These are phyloP conservation scores for Myriosclerotinia duriaeana DNA, from an alignment of 2,329 filamentous ascomycete species.

Conservation along the genomic window DNA sequence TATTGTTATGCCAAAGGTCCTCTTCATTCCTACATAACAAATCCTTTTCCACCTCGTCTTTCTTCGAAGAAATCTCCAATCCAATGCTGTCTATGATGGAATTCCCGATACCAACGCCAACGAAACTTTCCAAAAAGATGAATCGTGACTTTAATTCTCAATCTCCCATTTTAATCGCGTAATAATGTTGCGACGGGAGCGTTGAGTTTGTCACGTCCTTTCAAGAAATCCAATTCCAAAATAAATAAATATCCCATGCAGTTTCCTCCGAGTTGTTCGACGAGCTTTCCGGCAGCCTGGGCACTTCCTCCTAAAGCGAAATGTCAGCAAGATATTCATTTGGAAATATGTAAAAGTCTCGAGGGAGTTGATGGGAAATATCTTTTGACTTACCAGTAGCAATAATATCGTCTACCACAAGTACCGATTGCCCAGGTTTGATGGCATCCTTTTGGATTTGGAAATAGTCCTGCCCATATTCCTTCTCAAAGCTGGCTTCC, in stretches of 20 bases:
- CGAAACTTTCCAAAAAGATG: constrained; percentile 23
- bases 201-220: constrained; percentile 85
- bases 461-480: constrained; percentile 93
- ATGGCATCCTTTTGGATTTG: constrained; percentile 91
- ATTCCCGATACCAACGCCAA: constrained; percentile 34
- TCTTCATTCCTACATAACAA: not conserved
- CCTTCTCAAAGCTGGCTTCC: constrained; percentile 87
- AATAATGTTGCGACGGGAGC: constrained; percentile 83
- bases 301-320: constrained; percentile 75
- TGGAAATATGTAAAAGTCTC: not conserved
- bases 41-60: not conserved
- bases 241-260: constrained; percentile 91
- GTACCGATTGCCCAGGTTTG: constrained; percentile 80
- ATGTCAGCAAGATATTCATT: constrained; percentile 22
- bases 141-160: constrained; percentile 21
- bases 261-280: constrained; percentile 81
- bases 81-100: constrained; percentile 38
- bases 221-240: constrained; percentile 89
- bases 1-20: constrained; percentile 1
- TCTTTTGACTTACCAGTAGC: constrained; percentile 73
- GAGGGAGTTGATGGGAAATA: not conserved
- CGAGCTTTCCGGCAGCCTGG: constrained; percentile 79
- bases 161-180: constrained; percentile 51
- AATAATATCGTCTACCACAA: constrained; percentile 97
- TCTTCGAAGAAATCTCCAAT: constrained; percentile 26